Conservation (phyloP, 2,329 filamentous ascomycete genomes). For the Diaporthe caulivora region DNA sequence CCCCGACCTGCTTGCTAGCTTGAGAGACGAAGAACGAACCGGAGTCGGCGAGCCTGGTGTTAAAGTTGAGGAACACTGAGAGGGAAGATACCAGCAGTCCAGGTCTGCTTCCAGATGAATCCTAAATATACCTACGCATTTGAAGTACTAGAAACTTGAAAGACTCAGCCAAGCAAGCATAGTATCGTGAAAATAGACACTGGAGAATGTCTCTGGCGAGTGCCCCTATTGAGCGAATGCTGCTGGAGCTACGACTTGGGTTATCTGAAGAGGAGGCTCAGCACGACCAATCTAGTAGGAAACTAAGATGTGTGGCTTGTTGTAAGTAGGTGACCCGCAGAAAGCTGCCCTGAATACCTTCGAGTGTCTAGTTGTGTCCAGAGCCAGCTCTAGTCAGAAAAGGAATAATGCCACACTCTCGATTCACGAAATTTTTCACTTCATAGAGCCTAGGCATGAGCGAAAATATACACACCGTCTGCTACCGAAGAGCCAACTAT, state of each 20-base stretch:
- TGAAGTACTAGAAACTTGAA: too few relatives aligned
- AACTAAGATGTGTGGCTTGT: not conserved
- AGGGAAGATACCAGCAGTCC: too few relatives aligned
- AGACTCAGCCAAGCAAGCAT: too few relatives aligned
- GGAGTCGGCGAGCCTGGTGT: not conserved
- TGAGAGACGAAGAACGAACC: not conserved
- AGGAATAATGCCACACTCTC: too few relatives aligned
- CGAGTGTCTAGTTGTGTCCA: not conserved
- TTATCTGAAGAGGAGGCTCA: not conserved
- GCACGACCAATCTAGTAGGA: not conserved
- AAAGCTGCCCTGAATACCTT: not conserved
- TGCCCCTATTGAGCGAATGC: too few relatives aligned
- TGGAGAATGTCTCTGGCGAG: too few relatives aligned
- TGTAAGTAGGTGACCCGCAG: not conserved
- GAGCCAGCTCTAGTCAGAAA: not conserved
- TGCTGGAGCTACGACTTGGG: too few relatives aligned
- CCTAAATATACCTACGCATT: too few relatives aligned
- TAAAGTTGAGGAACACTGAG: constrained; percentile 14
- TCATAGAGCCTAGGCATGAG: not conserved
- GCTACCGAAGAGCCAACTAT: not conserved
- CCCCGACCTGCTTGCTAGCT: not conserved
- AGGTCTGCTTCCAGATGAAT: not conserved
- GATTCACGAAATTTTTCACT: too few relatives aligned
- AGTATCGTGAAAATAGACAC: too few relatives aligned
- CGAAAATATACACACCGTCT: not conserved